Percentiles rank a stretch among this genome's conserved stretches.
Evolutionary conservation across 768 basidiomycete species (phyloP).

Genomic region (Phanerochaete sordida): DNA sequence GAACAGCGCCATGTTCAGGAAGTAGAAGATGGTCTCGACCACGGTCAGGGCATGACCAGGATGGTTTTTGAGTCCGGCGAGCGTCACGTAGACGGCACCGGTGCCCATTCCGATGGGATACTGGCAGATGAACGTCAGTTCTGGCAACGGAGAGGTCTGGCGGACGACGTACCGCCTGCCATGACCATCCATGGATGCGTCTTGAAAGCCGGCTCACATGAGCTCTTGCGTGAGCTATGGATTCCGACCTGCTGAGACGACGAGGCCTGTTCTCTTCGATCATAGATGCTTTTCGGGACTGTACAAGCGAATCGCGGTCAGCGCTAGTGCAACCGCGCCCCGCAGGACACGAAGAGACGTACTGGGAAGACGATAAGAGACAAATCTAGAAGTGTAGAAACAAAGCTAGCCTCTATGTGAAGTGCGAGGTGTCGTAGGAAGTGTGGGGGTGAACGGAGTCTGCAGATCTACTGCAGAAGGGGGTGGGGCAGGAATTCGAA

Average conservation of each 20-base stretch:
- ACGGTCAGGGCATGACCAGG: slow-evolving; percentile 26
- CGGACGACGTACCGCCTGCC: slow-evolving; percentile 41
- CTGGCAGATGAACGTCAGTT: slow-evolving; percentile 20
- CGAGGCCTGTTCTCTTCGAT: neutral
- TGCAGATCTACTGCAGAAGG: neutral
- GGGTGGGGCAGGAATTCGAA: neutral
- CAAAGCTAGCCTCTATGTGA: neutral
- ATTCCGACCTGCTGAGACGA: neutral
- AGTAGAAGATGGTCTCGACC: slow-evolving; percentile 43
- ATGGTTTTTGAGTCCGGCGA: slow-evolving; percentile 37
- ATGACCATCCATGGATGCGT: slow-evolving; percentile 48
- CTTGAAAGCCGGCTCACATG: slow-evolving; percentile 34
- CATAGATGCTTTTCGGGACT: neutral
- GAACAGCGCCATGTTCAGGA: slow-evolving; percentile 43
- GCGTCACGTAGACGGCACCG: slow-evolving; percentile 45
- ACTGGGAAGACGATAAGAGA: no score
- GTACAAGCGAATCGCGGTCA: no score
- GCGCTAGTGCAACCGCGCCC: no score
- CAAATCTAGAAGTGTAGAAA: neutral
- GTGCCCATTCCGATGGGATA: slow-evolving; percentile 50
- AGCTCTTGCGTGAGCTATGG: neutral
- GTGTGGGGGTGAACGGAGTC: no score
- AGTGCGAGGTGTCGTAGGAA: neutral
- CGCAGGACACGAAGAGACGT: no score
- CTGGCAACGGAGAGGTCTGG: slow-evolving; percentile 14